These are phyloP conservation scores for Neonectria punicea DNA, from an alignment of 2,329 filamentous ascomycete species.

Conservation along the genomic window DNA sequence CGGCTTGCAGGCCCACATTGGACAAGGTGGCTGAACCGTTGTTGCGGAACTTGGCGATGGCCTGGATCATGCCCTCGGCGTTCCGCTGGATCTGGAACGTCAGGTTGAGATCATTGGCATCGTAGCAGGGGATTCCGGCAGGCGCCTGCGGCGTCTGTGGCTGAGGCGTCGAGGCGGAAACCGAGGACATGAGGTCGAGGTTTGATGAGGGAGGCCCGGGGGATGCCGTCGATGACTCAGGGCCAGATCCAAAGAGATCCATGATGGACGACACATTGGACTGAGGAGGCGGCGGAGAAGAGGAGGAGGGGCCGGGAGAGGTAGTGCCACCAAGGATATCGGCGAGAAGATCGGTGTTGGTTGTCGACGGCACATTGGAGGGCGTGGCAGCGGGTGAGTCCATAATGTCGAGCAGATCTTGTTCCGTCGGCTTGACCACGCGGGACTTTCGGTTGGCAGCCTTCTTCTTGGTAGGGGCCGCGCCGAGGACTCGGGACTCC, in stretches of 20 bases:
- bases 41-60: constrained; percentile 87
- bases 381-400: constrained; percentile 71
- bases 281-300: constrained; percentile 62
- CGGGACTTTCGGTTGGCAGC: constrained; percentile 80
- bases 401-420: constrained; percentile 95
- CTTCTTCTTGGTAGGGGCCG: constrained; percentile 76
- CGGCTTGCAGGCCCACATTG: constrained; percentile 87
- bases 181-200: constrained; percentile 61
- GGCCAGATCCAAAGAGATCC: constrained; percentile 78
- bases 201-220: constrained; percentile 53
- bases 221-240: constrained; percentile 49
- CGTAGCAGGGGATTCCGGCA: constrained; percentile 78
- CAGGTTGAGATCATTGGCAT: constrained; percentile 85
- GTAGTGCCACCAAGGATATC: constrained; percentile 88
- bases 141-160: constrained; percentile 53
- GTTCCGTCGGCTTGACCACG: constrained; percentile 84
- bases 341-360: constrained; percentile 87
- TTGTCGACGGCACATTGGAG: constrained; percentile 63
- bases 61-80: constrained; percentile 80
- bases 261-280: constrained; percentile 80
- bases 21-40: constrained; percentile 71
- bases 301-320: constrained; percentile 50
- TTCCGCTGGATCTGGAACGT: constrained; percentile 87
- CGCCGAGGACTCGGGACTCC: constrained; percentile 89
- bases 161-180: constrained; percentile 59